Percentiles rank a stretch among this genome's conserved stretches.
phyloP scores from a whole-genome alignment of 169 alveolate genomes.

The Plasmodium billcollinsi region DNA sequence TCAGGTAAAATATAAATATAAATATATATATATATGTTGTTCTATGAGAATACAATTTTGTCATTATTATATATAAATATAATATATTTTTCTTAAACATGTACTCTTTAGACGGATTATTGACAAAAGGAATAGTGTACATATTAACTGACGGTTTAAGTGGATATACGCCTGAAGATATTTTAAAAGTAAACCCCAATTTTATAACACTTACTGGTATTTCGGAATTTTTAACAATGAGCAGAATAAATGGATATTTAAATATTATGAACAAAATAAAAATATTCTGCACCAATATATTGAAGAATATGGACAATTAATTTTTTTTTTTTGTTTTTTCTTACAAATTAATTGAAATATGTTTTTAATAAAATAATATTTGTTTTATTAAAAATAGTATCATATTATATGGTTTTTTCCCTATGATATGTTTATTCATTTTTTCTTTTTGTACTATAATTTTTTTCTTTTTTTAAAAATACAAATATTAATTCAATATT shows the following conservation, averaged over 20 bases:
- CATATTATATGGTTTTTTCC: too few relatives aligned
- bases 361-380: too few relatives aligned
- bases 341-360: background rate
- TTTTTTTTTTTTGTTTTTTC: conserved; percentile 7
- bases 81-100: too few relatives aligned
- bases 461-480: background rate
- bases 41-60: background rate
- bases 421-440: too few relatives aligned
- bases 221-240: conserved; percentile 75
- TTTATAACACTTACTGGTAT: conserved; percentile 69
- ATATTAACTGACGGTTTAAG: conserved; percentile 74
- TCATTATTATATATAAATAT: background rate
- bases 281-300: conserved; percentile 30
- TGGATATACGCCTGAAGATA: conserved; percentile 70
- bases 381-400: too few relatives aligned
- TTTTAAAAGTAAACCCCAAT: conserved; percentile 65
- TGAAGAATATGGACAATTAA: conserved; percentile 29
- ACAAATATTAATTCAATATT: too few relatives aligned
- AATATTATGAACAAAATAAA: conserved; percentile 76
- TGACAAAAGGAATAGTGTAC: conserved; percentile 76
- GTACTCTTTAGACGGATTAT: conserved; percentile 39
- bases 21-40: background rate
- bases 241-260: conserved; percentile 74
- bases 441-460: background rate
- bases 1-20: conserved; percentile 40